phyloP scores from a whole-genome alignment of 495 filamentous ascomycete species.

The Glarea lozoyensis region DNA sequence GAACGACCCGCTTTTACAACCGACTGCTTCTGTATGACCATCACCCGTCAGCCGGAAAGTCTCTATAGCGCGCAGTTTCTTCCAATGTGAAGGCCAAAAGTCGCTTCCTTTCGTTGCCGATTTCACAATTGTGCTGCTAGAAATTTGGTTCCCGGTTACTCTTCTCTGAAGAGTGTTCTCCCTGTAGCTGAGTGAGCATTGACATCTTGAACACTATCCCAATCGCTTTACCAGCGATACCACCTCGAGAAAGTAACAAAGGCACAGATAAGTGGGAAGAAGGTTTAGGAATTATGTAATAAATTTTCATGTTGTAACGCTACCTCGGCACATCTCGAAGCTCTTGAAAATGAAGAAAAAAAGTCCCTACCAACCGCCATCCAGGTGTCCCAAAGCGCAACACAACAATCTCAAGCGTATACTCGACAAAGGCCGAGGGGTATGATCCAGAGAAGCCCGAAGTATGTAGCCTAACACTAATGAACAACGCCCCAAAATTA shows the following conservation, averaged over 20 bases:
- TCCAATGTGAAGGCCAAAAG: no score
- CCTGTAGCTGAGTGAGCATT: no score
- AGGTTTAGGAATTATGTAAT: not conserved
- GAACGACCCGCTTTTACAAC: no score
- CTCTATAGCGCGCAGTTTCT: no score
- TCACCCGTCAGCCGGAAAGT: no score
- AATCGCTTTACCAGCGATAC: no score
- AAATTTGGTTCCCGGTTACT: no score
- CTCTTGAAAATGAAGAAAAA: constrained; percentile 9
- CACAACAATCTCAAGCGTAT: constrained; percentile 6
- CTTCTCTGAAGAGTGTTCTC: no score
- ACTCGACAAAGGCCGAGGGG: constrained; percentile 12
- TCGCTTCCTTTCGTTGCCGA: no score
- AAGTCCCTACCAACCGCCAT: constrained; percentile 8
- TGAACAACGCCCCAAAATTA: constrained; percentile 11
- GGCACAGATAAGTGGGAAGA: not conserved
- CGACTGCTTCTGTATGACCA: no score
- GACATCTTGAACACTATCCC: no score
- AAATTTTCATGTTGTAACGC: not conserved
- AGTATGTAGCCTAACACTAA: constrained; percentile 11
- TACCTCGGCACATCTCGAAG: not conserved
- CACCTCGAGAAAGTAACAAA: not conserved
- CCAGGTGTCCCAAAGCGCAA: constrained; percentile 5
- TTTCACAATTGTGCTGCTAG: no score
- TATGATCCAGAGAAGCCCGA: constrained; percentile 5